These are phyloP conservation scores for Nakazawaea wyomingensis DNA, from an alignment of 805 yeast genomes.

Conservation along the genomic window DNA sequence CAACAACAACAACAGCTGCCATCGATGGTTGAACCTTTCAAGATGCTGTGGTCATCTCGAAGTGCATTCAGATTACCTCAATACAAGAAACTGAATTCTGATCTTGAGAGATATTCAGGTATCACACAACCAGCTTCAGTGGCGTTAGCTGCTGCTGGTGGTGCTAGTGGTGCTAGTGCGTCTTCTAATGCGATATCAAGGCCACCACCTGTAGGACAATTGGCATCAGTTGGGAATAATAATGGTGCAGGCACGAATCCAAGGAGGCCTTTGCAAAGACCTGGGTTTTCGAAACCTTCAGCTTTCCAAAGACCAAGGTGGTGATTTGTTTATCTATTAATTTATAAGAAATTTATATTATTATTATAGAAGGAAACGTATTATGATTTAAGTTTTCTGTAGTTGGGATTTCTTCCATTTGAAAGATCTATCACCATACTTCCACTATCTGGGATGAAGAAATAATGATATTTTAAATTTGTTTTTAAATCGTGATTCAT, in stretches of 20 bases:
- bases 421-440: too few species aligned
- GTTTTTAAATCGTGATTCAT: too few species aligned
- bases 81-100: conserved; percentile 23
- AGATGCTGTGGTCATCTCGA: conserved; percentile 12
- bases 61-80: conserved; percentile 25
- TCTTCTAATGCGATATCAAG: too few species aligned
- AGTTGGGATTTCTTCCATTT: too few species aligned
- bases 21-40: conserved; percentile 9
- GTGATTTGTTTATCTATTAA: too few species aligned
- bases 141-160: too few species aligned
- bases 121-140: not conserved
- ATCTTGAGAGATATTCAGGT: not conserved
- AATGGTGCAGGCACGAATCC: not conserved
- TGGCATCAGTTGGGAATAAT: not conserved
- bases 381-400: too few species aligned
- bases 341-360: too few species aligned
- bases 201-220: conserved; percentile 1
- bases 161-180: not conserved
- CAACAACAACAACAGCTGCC: not conserved
- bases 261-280: conserved; percentile 7
- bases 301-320: conserved; percentile 11
- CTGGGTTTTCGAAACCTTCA: conserved; percentile 10
- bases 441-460: too few species aligned
- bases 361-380: too few species aligned
- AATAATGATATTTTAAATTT: too few species aligned